Percentiles rank a stretch among this genome's conserved stretches.
Evolutionary conservation across 176 grass and related monocot genomes (phyloP).

Genomic region (Eragrostis curvula): DNA sequence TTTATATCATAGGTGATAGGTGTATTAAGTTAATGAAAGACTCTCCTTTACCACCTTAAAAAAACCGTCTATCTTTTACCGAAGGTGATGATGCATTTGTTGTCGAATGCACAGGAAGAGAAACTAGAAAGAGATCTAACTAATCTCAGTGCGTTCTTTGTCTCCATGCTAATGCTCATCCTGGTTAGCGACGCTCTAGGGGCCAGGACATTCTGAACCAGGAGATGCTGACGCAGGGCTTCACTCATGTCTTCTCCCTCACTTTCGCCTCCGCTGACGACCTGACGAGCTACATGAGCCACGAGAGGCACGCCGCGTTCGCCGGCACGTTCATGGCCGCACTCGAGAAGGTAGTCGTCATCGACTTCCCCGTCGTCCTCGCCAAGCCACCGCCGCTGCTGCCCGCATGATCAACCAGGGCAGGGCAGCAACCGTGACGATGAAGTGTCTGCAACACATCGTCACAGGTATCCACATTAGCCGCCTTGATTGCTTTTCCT

Average conservation of each 20-base stretch:
- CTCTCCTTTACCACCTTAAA: no score
- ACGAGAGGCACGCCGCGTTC: conserved; percentile 56
- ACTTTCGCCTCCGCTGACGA: conserved; percentile 46
- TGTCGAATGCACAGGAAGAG: no score
- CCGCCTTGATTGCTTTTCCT: not conserved
- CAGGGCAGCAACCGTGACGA: not conserved
- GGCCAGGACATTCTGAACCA: conserved; percentile 36
- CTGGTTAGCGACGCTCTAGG: no score
- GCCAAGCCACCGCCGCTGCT: conserved; percentile 40
- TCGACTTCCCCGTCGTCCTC: conserved; percentile 65
- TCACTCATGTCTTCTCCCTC: conserved; percentile 58
- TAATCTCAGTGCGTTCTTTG: not conserved
- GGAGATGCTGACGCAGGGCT: conserved; percentile 61
- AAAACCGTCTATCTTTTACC: no score
- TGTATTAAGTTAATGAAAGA: no score
- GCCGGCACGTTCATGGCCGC: conserved; percentile 64
- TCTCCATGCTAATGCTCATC: not conserved
- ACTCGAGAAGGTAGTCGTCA: conserved; percentile 63
- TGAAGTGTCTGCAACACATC: not conserved
- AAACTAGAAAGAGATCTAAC: no score
- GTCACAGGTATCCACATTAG: no score
- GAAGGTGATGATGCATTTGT: no score
- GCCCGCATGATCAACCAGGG: conserved; percentile 2
- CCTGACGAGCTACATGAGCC: conserved; percentile 37
- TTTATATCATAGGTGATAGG: no score